Base-by-base conservation (phyloP, 179 eudicot genomes). In the Silene vulgaris region DNA sequence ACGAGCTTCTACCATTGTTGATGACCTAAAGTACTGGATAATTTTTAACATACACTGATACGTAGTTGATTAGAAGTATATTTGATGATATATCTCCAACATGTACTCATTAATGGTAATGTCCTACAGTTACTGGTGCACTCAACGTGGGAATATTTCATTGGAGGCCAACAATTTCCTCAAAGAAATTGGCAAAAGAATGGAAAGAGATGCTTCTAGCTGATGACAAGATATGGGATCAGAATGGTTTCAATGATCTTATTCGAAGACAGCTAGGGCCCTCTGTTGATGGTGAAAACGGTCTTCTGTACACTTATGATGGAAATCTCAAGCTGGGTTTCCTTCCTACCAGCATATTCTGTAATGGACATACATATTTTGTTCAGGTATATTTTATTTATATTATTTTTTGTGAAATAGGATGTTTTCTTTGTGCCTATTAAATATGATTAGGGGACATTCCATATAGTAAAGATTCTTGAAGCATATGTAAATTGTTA, bases 361-460 rank as follows among this genome's bases (percentile, higher is more conserved):
- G 99, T 80, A 95, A 91, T 81, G 97, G 99, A 16, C 99, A 95
- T 81, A 95, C 99, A 63, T 95, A 88, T 81, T 95, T 95, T 83
- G 91, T 95, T 77, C 99, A 95, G 97, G 99, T 92, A 84, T 65
- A 50, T 62, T 68, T 16, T 56, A 56, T 56, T 56, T 56, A 6
- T 45, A 9, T 45, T 45, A 1, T 1, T 56, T 14, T 56, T 56
- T n/a, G 20, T n/a, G 7, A 56, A 56, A 56, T n/a, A 14, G 60
- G 60, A 52, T 5, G 5, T 52, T 52, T 52, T 52, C 52, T 52
- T 52, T 52, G 59, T 16, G 59, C 59, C 59, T 52, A 52, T 52
- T 52, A 14, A 3, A 3, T 52, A 52, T 50, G 6, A 11, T 50
- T 50, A 14, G 14, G 57, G 57, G 57, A 14, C 4, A n/a, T 50